phyloP scores from a whole-genome alignment of 306 rosid genomes.

The Clitoria ternatea region DNA sequence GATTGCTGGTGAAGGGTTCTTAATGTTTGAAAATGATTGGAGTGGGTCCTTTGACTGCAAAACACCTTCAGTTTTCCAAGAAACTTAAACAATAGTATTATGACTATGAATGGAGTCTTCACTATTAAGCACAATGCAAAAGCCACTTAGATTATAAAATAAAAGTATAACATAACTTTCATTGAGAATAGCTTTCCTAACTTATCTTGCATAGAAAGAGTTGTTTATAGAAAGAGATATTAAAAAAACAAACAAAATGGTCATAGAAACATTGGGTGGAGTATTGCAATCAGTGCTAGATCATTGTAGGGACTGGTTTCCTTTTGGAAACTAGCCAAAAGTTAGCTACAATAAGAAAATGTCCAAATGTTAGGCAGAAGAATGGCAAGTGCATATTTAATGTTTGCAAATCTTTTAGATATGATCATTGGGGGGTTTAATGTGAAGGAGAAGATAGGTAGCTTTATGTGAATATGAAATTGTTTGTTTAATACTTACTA shows the following conservation, averaged over 20 bases:
- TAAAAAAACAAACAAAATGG: background rate
- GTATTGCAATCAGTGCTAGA: conserved; percentile 36
- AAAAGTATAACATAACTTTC: conserved; percentile 22
- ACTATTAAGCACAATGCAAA: conserved; percentile 16
- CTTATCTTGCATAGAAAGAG: conserved; percentile 21
- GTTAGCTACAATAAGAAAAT: conserved; percentile 12
- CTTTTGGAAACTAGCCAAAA: conserved; percentile 10
- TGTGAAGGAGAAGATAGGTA: conserved; percentile 5
- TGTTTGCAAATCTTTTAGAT: background rate
- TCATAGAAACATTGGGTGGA: conserved; percentile 27
- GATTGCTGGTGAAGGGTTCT: conserved; percentile 37
- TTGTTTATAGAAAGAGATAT: conserved; percentile 8
- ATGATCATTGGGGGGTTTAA: conserved; percentile 1
- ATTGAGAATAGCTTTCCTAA: conserved; percentile 13
- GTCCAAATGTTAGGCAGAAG: background rate
- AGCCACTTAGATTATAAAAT: conserved; percentile 9
- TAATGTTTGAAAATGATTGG: conserved; percentile 45
- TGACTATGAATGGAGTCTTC: conserved; percentile 2
- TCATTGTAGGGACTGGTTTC: conserved; percentile 22
- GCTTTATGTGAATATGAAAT: background rate
- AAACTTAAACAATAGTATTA: background rate
- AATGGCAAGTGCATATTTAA: background rate
- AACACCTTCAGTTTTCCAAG: conserved; percentile 40
- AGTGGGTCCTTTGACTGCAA: conserved; percentile 76
- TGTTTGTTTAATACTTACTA: conserved; percentile 3